phyloP scores from a whole-genome alignment of 1,284 basidiomycete species.

The Moesziomyces sp. region DNA sequence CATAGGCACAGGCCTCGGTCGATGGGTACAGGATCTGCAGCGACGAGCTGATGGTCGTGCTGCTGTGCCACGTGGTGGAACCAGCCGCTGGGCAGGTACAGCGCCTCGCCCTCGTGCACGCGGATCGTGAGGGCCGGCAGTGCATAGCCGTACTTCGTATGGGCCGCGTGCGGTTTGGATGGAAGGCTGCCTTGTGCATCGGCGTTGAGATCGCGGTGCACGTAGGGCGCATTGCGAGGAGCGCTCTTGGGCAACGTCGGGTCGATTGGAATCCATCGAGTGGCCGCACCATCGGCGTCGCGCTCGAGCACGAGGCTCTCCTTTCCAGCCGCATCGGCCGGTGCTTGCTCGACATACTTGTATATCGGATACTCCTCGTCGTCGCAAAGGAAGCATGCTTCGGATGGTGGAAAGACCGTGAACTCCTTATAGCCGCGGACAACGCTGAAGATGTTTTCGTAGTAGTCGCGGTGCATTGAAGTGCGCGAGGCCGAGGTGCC shows the following conservation, averaged over 20 bases:
- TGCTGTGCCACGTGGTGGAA: conserved; percentile 60
- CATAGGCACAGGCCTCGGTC: conserved; percentile 52
- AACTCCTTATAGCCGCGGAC: conserved; percentile 59
- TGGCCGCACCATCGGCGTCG: conserved; percentile 22
- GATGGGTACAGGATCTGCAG: not conserved
- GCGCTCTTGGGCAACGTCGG: conserved; percentile 40
- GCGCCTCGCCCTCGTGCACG: conserved; percentile 55
- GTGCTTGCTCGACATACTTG: conserved; percentile 6
- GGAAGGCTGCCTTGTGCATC: not conserved
- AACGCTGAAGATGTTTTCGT: conserved; percentile 63
- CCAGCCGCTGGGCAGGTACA: conserved; percentile 63
- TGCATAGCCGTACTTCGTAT: conserved; percentile 45
- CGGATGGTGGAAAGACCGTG: conserved; percentile 55
- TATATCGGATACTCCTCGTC: conserved; percentile 33
- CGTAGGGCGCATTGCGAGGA: conserved; percentile 37
- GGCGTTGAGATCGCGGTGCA: conserved; percentile 33
- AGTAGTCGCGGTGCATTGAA: conserved; percentile 56
- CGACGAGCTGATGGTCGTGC: conserved; percentile 36
- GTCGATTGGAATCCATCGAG: conserved; percentile 62
- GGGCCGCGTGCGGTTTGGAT: conserved; percentile 7
- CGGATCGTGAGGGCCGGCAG: conserved; percentile 52
- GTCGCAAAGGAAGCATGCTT: conserved; percentile 54
- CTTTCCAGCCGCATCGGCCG: not conserved
- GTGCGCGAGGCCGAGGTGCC: conserved; percentile 47
- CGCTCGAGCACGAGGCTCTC: conserved; percentile 14